Evolutionary conservation across 2,329 filamentous ascomycete genomes (phyloP).

Genomic region (Knufia fluminis): DNA sequence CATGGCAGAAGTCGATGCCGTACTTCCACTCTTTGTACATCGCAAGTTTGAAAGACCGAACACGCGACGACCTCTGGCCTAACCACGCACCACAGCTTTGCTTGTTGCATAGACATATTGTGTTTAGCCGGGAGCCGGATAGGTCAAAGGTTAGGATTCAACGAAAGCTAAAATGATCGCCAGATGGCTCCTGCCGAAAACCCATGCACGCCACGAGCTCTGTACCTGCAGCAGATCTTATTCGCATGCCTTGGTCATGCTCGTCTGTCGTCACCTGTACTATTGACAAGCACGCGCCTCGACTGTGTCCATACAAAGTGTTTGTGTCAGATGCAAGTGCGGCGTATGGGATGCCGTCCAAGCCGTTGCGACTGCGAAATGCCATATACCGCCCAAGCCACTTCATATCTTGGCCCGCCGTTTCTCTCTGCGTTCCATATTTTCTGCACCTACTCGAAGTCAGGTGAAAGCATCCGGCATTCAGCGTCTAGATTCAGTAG

Average conservation of each 20-base stretch:
- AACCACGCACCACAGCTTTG: background rate
- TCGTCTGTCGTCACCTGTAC: background rate
- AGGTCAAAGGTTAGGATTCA: background rate
- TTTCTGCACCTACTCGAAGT: too few species aligned
- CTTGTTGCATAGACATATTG: too few species aligned
- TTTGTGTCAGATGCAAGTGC: too few species aligned
- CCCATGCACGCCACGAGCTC: background rate
- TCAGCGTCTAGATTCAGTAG: too few species aligned
- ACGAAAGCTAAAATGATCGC: background rate
- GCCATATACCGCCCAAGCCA: too few species aligned
- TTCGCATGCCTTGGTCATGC: background rate
- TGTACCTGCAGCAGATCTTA: slow-evolving; percentile 2
- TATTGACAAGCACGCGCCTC: background rate
- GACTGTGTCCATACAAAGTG: background rate
- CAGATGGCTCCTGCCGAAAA: background rate
- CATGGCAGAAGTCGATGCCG: background rate
- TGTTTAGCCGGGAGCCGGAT: background rate
- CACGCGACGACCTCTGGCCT: background rate
- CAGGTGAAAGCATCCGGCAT: too few species aligned
- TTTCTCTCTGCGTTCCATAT: too few species aligned
- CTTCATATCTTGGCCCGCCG: too few species aligned
- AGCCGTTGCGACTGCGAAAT: too few species aligned
- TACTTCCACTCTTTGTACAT: background rate
- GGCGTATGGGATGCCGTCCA: too few species aligned
- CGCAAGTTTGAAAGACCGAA: background rate